Conservation (phyloP, 805 yeast species). For the Isabelozyma gotoi region DNA sequence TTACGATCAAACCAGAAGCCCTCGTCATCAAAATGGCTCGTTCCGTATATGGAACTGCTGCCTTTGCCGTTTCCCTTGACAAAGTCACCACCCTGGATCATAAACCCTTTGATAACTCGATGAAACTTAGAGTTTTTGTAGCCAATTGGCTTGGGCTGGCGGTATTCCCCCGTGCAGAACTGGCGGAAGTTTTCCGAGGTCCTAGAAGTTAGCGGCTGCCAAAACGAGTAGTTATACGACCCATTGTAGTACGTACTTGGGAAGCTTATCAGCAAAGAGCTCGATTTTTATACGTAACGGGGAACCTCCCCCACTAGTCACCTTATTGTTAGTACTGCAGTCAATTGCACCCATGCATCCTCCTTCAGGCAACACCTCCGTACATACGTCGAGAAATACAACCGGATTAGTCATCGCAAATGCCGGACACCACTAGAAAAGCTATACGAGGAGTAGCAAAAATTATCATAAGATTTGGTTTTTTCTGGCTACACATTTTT, state of each 20-base stretch:
- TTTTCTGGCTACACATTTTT: no score
- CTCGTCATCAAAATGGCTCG: slow-evolving; percentile 44
- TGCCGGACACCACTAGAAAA: no score
- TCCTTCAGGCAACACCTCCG: slow-evolving; percentile 8
- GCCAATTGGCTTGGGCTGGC: slow-evolving; percentile 40
- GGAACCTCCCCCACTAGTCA: slow-evolving; percentile 19
- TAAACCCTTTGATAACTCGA: slow-evolving; percentile 42
- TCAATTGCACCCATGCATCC: neutral
- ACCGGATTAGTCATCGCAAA: slow-evolving; percentile 14
- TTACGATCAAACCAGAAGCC: slow-evolving; percentile 27
- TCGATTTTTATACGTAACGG: slow-evolving; percentile 38
- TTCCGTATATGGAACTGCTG: slow-evolving; percentile 38
- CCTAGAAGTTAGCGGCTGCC: slow-evolving; percentile 10
- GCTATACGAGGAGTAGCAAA: no score
- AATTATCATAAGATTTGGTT: no score
- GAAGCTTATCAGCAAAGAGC: slow-evolving; percentile 39
- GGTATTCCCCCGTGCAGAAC: slow-evolving; percentile 50
- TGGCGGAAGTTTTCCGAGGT: slow-evolving; percentile 54
- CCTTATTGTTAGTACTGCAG: slow-evolving; percentile 14
- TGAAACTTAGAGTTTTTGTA: slow-evolving; percentile 40
- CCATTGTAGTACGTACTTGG: slow-evolving; percentile 21
- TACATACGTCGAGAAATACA: slow-evolving; percentile 42
- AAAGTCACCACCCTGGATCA: slow-evolving; percentile 51
- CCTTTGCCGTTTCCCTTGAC: slow-evolving; percentile 47
- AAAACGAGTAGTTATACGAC: neutral